Percentiles rank a stretch among this genome's conserved stretches.
Conservation (phyloP, 306 rosid species). For the Castanea mollissima region DNA sequence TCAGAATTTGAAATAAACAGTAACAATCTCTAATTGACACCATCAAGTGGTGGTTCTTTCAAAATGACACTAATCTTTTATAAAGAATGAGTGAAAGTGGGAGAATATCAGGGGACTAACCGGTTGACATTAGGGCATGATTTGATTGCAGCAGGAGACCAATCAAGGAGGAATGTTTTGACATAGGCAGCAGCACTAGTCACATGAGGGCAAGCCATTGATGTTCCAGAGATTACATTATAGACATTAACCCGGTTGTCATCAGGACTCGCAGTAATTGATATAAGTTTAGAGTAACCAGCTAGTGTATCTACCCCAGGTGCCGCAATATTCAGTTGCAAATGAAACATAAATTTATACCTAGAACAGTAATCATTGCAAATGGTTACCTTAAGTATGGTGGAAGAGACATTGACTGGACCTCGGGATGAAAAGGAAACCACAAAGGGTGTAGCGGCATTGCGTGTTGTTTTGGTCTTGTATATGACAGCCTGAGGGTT, state of each 20-base stretch:
- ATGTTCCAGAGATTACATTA: conserved; percentile 70
- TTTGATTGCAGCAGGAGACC: conserved; percentile 87
- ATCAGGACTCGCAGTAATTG: conserved; percentile 31
- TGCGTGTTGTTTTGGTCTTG: conserved; percentile 28
- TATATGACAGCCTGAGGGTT: conserved; percentile 53
- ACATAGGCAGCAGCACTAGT: conserved; percentile 64
- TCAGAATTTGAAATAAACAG: too few relatives aligned
- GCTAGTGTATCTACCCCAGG: conserved; percentile 79
- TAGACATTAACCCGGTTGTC: conserved; percentile 41
- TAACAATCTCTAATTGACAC: too few relatives aligned
- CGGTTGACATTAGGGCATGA: conserved; percentile 85
- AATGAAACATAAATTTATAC: too few relatives aligned
- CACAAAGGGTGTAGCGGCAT: conserved; percentile 45
- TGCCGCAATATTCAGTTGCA: conserved; percentile 73
- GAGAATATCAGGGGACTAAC: conserved; percentile 28
- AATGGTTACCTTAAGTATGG: conserved; percentile 58
- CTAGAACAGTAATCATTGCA: too few relatives aligned
- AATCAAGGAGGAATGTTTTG: conserved; percentile 74
- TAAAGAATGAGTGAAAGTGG: too few relatives aligned
- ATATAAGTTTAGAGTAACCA: conserved; percentile 43
- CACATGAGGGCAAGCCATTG: conserved; percentile 82
- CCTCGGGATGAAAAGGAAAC: conserved; percentile 80
- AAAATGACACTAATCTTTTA: too few relatives aligned
- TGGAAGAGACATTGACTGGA: conserved; percentile 40
- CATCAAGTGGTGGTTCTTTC: too few relatives aligned